Evolutionary conservation across 306 rosid genomes (phyloP).

Genomic region (Pterocarpus macrocarpus): DNA sequence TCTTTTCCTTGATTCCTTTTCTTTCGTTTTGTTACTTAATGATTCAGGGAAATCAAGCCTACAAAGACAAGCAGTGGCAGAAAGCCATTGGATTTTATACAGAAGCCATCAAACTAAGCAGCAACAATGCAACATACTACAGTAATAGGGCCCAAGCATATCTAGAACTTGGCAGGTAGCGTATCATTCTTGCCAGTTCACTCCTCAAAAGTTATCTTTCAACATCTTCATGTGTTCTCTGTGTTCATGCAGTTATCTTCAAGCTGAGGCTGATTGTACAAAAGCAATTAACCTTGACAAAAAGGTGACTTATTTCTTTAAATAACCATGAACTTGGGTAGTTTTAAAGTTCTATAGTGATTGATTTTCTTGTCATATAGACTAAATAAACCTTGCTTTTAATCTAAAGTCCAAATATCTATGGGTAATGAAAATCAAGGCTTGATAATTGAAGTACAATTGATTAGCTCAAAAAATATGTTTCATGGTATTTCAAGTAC

Average conservation of each 20-base stretch:
- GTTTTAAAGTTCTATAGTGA: conserved; percentile 10
- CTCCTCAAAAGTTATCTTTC: conserved; percentile 38
- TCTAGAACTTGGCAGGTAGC: conserved; percentile 85
- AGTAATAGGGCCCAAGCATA: conserved; percentile 94
- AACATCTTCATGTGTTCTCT: conserved; percentile 47
- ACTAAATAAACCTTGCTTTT: background rate
- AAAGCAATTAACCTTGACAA: conserved; percentile 86
- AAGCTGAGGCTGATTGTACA: conserved; percentile 90
- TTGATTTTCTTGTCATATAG: conserved; percentile 18
- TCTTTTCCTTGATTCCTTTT: conserved; percentile 7
- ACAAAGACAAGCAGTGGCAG: conserved; percentile 76
- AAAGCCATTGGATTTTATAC: conserved; percentile 72
- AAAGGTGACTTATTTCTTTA: conserved; percentile 64
- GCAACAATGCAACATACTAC: conserved; percentile 84
- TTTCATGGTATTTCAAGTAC: background rate
- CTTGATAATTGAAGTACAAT: conserved; percentile 14
- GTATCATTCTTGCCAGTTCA: conserved; percentile 25
- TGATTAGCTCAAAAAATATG: background rate
- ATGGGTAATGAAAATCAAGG: conserved; percentile 6
- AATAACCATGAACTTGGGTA: background rate
- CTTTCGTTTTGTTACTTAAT: background rate
- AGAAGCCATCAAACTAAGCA: conserved; percentile 84
- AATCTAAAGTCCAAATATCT: conserved; percentile 1
- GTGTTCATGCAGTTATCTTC: conserved; percentile 64
- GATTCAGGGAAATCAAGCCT: conserved; percentile 80